Base-by-base conservation (phyloP, 139 green algal species). In the Chlorella sorokiniana region DNA sequence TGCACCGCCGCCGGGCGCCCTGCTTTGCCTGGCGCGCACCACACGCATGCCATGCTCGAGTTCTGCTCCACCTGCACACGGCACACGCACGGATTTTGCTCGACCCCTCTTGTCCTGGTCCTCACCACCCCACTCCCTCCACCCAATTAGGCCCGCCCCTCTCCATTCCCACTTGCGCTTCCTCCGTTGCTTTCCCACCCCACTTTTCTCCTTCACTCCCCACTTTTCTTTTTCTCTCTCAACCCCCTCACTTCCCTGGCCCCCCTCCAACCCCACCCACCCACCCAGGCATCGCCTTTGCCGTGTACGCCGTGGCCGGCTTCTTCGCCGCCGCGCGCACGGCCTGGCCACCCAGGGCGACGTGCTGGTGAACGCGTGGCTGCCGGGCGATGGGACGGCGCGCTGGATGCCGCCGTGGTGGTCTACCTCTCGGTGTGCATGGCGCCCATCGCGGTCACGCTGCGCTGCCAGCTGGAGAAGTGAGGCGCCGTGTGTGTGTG, bases 281-380 rank as follows among this genome's bases (percentile, higher is more conserved):
- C 16, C 14, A 11, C 67, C 76, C 84, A 88, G 79, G 54, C 23
- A 63, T 91, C 3, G 82, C 78, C 16, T 64, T 76, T 2, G 29
- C 41, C 8, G 61, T 83, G 27, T 92, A 92, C 48, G 63, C 78
- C n/a, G 69, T 84, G 1, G 67, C 90, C 20, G 89, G 89, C 41
- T 62, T 91, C 4, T 92, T 88, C 86, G 88, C 72, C 2, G 89
- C 88, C 27, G 79, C 88, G 1, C 83, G 89, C 45, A 85, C 69
- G 89, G 89, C 7, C 45, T 82, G 48, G 48, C 20, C 18, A 92
- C 85, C 1, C 42, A 86, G 41, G 89, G 89, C 1, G 86, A 92
- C 71, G 52, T 90, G 33, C 81, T 92, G n/a, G 79, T 88, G 4
- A 92, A 92, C 77, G 40, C 51, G 3, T 92, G 88, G 88, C 79